These are phyloP conservation scores for Rhodotorula graminis DNA, from an alignment of 768 basidiomycete species.

Conservation along the genomic window DNA sequence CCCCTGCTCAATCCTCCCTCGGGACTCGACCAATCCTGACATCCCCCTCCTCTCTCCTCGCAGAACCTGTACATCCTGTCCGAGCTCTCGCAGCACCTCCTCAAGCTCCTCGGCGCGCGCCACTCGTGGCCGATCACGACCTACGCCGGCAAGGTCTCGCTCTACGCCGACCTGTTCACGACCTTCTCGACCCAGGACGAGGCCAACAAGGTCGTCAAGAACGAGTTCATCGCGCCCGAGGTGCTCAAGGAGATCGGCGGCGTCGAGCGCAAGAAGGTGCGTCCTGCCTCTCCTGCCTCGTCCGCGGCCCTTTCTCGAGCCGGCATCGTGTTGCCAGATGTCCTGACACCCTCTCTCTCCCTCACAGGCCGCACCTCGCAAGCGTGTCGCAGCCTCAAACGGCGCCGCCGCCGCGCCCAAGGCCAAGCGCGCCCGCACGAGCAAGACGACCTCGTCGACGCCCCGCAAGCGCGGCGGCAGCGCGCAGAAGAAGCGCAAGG, in stretches of 20 bases:
- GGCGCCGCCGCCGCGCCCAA: slow-evolving; percentile 8
- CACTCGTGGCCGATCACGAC: slow-evolving; percentile 71
- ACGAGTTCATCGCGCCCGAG: slow-evolving; percentile 63
- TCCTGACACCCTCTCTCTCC: not conserved
- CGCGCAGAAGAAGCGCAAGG: slow-evolving; percentile 43
- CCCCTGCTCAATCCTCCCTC: not conserved
- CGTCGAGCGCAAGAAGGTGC: slow-evolving; percentile 22
- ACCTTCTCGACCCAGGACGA: slow-evolving; percentile 62
- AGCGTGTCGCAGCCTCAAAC: slow-evolving; percentile 6
- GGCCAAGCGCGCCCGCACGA: not conserved
- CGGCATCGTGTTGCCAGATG: no score
- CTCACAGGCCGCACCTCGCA: slow-evolving; percentile 3
- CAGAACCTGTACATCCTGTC: slow-evolving; percentile 77
- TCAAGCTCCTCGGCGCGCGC: slow-evolving; percentile 61
- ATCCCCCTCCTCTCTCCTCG: not conserved
- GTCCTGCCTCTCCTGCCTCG: no score
- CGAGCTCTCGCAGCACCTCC: slow-evolving; percentile 82
- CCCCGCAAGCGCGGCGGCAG: slow-evolving; percentile 47
- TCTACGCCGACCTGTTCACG: slow-evolving; percentile 77
- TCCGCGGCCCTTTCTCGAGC: not conserved
- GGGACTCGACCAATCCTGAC: not conserved
- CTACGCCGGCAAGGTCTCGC: slow-evolving; percentile 71
- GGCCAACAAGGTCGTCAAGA: slow-evolving; percentile 50
- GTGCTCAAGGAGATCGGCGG: slow-evolving; percentile 55
- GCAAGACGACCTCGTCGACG: not conserved